Conservation (phyloP, 805 yeast species). For the Lipomyces spencermartinsiae region DNA sequence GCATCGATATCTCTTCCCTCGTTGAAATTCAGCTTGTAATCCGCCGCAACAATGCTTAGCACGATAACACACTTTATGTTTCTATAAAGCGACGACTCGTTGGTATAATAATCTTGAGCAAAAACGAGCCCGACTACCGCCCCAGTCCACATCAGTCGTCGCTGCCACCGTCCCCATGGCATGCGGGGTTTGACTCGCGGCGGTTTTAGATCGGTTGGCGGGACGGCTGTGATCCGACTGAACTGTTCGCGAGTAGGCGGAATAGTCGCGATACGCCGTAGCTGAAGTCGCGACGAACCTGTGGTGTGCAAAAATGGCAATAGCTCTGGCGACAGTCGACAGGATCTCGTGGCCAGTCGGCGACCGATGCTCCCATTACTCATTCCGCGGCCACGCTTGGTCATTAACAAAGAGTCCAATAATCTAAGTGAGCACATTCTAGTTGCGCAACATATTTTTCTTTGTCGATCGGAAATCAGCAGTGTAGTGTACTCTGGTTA, state of each 20-base stretch:
- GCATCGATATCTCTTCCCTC: constrained; percentile 56
- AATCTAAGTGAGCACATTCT: not conserved
- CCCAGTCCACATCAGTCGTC: constrained; percentile 6
- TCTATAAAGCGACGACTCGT: constrained; percentile 60
- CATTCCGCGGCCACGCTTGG: not conserved
- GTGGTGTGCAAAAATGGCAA: not conserved
- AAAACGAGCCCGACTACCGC: constrained; percentile 41
- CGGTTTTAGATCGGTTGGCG: not conserved
- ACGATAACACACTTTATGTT: constrained; percentile 58
- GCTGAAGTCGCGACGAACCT: not conserved
- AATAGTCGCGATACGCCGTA: not conserved
- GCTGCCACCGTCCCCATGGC: not conserved
- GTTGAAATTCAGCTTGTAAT: constrained; percentile 62
- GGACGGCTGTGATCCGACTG: not conserved
- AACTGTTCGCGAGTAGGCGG: not conserved
- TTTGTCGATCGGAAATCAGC: not conserved
- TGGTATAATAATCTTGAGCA: constrained; percentile 49
- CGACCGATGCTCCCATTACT: not conserved
- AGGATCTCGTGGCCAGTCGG: not conserved
- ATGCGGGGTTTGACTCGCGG: not conserved
- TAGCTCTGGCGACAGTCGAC: not conserved
- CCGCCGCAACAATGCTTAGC: constrained; percentile 59
- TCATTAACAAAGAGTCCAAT: not conserved
- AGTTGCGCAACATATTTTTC: not conserved
- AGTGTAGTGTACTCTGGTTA: not conserved